Percentiles rank a stretch among this genome's conserved stretches.
Conservation (phyloP, 176 grass and related monocot genomes). For the bread wheat (Triticum aestivum) region IWGSC_CS_RefSeq_v2.1 NC_057803.1:151026202-151026701, state of each 20-base stretch:
- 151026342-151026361: slow-evolving; percentile 28
- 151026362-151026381: slow-evolving; percentile 35
- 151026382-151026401: slow-evolving; percentile 30
- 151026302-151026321: slow-evolving; percentile 24
- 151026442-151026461: slow-evolving; percentile 51
- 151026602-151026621: slow-evolving; percentile 41
- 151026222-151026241: slow-evolving; percentile 32
- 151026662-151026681: slow-evolving; percentile 63
- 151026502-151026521: slow-evolving; percentile 37
- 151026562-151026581: slow-evolving; percentile 21
- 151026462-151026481: slow-evolving; percentile 31
- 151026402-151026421: slow-evolving; percentile 1
- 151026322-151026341: slow-evolving; percentile 18
- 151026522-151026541: slow-evolving; percentile 48
- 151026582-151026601: slow-evolving; percentile 23
- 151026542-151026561: slow-evolving; percentile 22
- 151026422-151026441: slow-evolving; percentile 2
- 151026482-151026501: slow-evolving; percentile 37
- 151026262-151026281: slow-evolving; percentile 18
- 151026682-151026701: slow-evolving; percentile 59
- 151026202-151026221: slow-evolving; percentile 32
- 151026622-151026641: slow-evolving; percentile 92
- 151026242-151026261: slow-evolving; percentile 6
- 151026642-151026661: slow-evolving; percentile 59
- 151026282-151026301: slow-evolving; percentile 26